These are phyloP conservation scores for Pleurotus cornucopiae DNA, from an alignment of 768 basidiomycete species.

Conservation along the genomic window DNA sequence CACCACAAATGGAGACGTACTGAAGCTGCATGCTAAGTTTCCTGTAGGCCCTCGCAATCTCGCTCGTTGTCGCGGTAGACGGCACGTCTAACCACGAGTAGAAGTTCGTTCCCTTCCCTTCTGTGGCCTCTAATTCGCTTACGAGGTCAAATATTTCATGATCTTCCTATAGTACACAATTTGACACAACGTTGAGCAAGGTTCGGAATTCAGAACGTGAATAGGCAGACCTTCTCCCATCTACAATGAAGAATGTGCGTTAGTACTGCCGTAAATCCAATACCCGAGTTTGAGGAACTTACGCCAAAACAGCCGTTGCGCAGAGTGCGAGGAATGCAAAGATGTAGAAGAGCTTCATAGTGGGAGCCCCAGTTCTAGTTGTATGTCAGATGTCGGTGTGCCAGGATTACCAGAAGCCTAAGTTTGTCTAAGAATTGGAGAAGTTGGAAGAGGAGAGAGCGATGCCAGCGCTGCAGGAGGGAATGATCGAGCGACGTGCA, in stretches of 20 bases:
- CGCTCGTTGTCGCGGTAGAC: constrained; percentile 62
- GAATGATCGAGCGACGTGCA: too few relatives aligned
- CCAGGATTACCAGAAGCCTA: not conserved
- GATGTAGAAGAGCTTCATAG: constrained; percentile 50
- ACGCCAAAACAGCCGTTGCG: constrained; percentile 55
- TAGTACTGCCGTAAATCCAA: constrained; percentile 32
- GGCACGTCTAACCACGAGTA: constrained; percentile 91
- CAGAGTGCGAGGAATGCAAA: constrained; percentile 48
- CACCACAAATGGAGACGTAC: constrained; percentile 44
- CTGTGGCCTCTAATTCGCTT: constrained; percentile 69
- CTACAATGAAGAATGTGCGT: constrained; percentile 56
- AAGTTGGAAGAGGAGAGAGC: not conserved
- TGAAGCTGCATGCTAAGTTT: constrained; percentile 88
- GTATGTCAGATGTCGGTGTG: not conserved
- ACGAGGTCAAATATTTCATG: constrained; percentile 97
- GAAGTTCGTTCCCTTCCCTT: constrained; percentile 94
- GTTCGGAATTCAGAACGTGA: not conserved
- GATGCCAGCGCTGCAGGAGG: not conserved
- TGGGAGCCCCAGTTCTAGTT: constrained; percentile 11
- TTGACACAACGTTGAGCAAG: not conserved
- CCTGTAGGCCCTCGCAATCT: constrained; percentile 88
- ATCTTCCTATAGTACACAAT: constrained; percentile 61
- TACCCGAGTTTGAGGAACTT: constrained; percentile 24
- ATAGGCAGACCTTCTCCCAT: constrained; percentile 62
- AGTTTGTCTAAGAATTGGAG: not conserved